Conservation (phyloP, 768 basidiomycete species). For the Tricholoma terreum region DNA sequence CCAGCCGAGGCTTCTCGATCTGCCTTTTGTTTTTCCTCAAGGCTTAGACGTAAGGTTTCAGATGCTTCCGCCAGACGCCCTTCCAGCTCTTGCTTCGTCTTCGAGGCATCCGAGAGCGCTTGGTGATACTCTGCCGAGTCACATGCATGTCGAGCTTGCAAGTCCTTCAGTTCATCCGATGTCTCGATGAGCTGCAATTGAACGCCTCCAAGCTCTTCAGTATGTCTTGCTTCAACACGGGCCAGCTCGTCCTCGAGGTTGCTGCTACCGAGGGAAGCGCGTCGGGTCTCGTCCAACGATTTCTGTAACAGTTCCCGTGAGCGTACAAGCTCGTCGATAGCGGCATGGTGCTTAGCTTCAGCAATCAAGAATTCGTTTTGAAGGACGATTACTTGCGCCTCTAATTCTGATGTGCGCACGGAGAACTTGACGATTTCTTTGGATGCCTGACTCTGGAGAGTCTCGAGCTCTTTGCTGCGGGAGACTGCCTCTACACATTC, state of each 20-base stretch:
- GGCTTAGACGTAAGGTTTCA: slow-evolving; percentile 8
- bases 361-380: slow-evolving; percentile 13
- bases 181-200: slow-evolving; percentile 35
- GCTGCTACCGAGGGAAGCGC: slow-evolving; percentile 15
- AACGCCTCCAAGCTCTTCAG: slow-evolving; percentile 34
- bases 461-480: slow-evolving; percentile 11
- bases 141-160: slow-evolving; percentile 31
- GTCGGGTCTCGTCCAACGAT: slow-evolving; percentile 25
- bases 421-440: slow-evolving; percentile 13
- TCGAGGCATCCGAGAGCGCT: slow-evolving; percentile 28
- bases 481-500: background rate
- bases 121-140: slow-evolving; percentile 32
- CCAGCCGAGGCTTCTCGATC: slow-evolving; percentile 3
- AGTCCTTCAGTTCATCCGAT: slow-evolving; percentile 31
- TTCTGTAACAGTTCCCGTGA: slow-evolving; percentile 26
- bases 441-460: slow-evolving; percentile 12
- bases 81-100: slow-evolving; percentile 30
- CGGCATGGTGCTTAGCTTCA: slow-evolving; percentile 21
- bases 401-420: slow-evolving; percentile 16
- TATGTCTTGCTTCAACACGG: slow-evolving; percentile 33
- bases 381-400: slow-evolving; percentile 21
- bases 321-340: slow-evolving; percentile 24
- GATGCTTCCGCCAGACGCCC: slow-evolving; percentile 16
- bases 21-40: slow-evolving; percentile 6
- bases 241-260: slow-evolving; percentile 26